Conservation (phyloP, 495 filamentous ascomycete genomes). For the Aspergillus avenaceus region DNA sequence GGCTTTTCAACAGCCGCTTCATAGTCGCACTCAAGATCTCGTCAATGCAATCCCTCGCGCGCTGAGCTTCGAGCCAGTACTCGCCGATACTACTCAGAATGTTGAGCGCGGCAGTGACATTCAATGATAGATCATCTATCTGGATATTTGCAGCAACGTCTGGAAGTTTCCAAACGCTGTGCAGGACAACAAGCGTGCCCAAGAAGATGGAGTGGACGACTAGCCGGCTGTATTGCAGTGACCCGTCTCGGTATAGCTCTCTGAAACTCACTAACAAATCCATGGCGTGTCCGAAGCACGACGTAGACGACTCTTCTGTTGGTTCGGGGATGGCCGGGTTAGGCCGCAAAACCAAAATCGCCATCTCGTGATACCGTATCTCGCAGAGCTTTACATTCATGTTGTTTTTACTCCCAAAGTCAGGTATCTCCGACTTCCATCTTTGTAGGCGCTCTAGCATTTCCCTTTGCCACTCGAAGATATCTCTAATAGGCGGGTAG, state of each 20-base stretch:
- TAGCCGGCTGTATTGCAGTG: conserved; percentile 35
- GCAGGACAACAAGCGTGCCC: conserved; percentile 36
- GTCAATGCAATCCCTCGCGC: conserved; percentile 40
- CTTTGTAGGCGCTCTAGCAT: conserved; percentile 29
- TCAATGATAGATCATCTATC: conserved; percentile 34
- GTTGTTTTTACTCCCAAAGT: neutral
- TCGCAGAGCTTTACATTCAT: conserved; percentile 23
- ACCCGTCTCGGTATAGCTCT: conserved; percentile 30
- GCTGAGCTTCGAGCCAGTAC: conserved; percentile 40
- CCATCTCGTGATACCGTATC: conserved; percentile 40
- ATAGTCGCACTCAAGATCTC: conserved; percentile 36
- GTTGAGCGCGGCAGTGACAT: conserved; percentile 33
- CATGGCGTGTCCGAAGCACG: conserved; percentile 36
- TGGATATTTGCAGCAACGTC: conserved; percentile 26
- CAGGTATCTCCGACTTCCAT: conserved; percentile 31
- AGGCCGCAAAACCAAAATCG: conserved; percentile 38
- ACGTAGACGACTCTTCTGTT: conserved; percentile 25
- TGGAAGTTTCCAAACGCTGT: conserved; percentile 38
- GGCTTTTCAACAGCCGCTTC: conserved; percentile 31
- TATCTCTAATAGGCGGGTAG: conserved; percentile 34
- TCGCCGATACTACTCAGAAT: conserved; percentile 46
- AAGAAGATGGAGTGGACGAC: conserved; percentile 41
- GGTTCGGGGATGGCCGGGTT: conserved; percentile 41
- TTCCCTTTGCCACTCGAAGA: conserved; percentile 35
- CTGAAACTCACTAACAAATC: conserved; percentile 30